Conservation (phyloP, 805 yeast genomes). For the Wickerhamomyces rabaulensis region DNA sequence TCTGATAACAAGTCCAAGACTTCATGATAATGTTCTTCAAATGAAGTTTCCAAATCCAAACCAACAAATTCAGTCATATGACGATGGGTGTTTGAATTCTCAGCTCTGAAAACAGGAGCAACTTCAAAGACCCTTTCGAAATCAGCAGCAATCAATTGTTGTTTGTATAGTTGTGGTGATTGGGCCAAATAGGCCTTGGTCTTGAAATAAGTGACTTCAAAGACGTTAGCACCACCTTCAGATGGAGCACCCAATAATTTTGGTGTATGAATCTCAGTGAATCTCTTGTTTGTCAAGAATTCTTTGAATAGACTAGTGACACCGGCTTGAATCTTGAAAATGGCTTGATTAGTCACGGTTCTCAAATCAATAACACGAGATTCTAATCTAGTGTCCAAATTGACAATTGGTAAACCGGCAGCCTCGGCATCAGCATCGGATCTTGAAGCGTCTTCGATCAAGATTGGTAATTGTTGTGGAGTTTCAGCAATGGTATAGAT, state of each 20-base stretch:
- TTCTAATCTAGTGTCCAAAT: constrained; percentile 93
- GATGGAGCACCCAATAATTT: constrained; percentile 92
- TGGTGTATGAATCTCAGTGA: constrained; percentile 94
- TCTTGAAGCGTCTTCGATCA: constrained; percentile 95
- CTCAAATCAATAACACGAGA: constrained; percentile 94
- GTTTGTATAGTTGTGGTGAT: constrained; percentile 97
- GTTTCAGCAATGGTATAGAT: constrained; percentile 79
- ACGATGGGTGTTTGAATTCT: constrained; percentile 97
- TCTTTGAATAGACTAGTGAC: constrained; percentile 87
- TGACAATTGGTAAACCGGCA: constrained; percentile 86
- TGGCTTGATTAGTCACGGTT: constrained; percentile 96
- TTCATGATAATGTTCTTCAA: constrained; percentile 97
- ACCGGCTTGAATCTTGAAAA: constrained; percentile 89
- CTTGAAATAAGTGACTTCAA: constrained; percentile 90
- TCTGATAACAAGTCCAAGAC: constrained; percentile 59
- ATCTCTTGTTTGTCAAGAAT: constrained; percentile 60
- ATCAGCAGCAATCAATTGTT: constrained; percentile 96
- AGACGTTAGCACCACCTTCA: constrained; percentile 97
- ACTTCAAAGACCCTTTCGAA: constrained; percentile 94
- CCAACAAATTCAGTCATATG: constrained; percentile 99
- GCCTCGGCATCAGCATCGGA: constrained; percentile 93
- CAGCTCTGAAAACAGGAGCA: constrained; percentile 98
- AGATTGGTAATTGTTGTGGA: constrained; percentile 87
- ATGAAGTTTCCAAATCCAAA: constrained; percentile 95
- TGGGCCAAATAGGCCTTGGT: constrained; percentile 92